A percentile compares a stretch with the other conserved stretches of the same genome.
Evolutionary conservation across 2,329 filamentous ascomycete genomes (phyloP).

Genomic region (Monosporascus sp.): DNA sequence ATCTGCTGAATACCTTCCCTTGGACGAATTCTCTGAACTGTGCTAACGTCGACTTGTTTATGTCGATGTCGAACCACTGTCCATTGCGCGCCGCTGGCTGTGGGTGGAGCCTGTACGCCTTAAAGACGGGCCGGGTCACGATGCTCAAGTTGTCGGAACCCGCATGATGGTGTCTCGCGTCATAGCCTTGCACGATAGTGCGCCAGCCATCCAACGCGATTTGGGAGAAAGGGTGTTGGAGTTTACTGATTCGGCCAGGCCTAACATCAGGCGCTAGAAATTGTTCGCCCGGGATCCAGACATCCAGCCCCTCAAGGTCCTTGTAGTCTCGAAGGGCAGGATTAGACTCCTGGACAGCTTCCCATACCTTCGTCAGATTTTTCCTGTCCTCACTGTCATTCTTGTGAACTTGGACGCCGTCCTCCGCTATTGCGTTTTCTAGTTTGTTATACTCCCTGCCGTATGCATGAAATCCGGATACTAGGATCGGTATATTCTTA

Average conservation of each 20-base stretch:
- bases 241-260: conserved; percentile 2
- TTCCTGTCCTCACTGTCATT: background rate
- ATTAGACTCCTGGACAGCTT: background rate
- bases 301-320: conserved; percentile 8
- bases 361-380: conserved; percentile 5
- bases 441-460: background rate
- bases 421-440: background rate
- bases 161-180: background rate
- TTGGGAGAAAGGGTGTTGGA: background rate
- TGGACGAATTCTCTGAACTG: conserved; percentile 5
- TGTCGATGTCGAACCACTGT: background rate
- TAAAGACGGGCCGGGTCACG: conserved; percentile 15
- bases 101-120: conserved; percentile 7
- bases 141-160: conserved; percentile 2
- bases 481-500: conserved; percentile 3
- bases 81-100: background rate
- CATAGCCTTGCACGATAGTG: background rate
- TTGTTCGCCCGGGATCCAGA: conserved; percentile 13
- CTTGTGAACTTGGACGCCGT: background rate
- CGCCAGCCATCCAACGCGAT: conserved; percentile 7
- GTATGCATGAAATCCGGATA: conserved; percentile 7
- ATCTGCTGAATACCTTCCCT: background rate
- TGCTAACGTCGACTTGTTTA: background rate
- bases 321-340: background rate
- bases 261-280: conserved; percentile 5